Evolutionary conservation across 148 eudicot genomes (phyloP), one percentile per base, ranked within the genome.

Genomic region (Vaccinium myrtillus): DNA sequence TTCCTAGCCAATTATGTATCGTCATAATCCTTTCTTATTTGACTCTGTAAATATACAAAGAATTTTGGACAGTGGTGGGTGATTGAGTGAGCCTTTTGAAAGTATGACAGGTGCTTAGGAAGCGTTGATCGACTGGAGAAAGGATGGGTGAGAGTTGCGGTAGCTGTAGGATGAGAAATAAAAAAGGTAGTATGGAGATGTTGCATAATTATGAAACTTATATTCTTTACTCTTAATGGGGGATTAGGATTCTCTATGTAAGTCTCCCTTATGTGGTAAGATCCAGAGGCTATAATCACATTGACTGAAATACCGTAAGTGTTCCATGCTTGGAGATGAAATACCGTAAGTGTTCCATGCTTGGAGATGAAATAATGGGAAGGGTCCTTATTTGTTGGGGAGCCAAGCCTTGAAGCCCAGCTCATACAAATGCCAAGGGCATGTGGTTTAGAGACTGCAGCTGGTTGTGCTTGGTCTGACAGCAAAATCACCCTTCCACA

Each of bases 391-490:
- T 23, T 69, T 12, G 74, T 43, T 0, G 19, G 74, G 74, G 19
- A 69, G 74, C 43, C 43, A 69, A 69, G 43, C 74, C 39, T n/a
- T 23, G 14, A 23, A 65, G 30, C 71, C 14, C 71, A 63, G 71
- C 27, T 10, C 71, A 9, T 10, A 65, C 32, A 23, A 27, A 65
- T 23, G 71, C 32, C 6, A 9, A 65, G 71, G 71, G 14, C 14
- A 69, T 30, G 43, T 13, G 74, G 32, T 69, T 69, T 16, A 27
- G 43, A 69, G 32, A 69, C 43, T 69, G 39, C 74, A 69, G 74
- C 74, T 69, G 43, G 74, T 69, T 13, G 27, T 69, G 74, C 43
- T 27, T 69, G 74, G 74, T 67, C 71, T 30, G 75, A 71, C 75
- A 30, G 19, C 18, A 27, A 30, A 30, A 13, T 25, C 46, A 27